Evolutionary conservation across 495 filamentous ascomycete species (phyloP).

Genomic region (Penicillium robsamsonii): DNA sequence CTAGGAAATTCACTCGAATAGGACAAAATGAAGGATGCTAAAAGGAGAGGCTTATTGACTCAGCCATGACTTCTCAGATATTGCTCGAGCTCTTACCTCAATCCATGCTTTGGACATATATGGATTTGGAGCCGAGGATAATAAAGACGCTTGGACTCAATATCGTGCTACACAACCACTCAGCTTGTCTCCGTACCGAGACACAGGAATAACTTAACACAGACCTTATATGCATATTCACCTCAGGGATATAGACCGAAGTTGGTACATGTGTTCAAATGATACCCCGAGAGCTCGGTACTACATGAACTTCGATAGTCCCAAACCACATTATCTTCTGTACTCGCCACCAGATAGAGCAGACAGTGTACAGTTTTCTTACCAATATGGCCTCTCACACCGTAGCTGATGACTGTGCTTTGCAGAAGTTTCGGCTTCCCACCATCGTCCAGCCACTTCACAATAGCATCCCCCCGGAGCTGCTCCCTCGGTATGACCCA

Average conservation of each 20-base stretch:
- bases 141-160: background rate
- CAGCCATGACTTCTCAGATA: background rate
- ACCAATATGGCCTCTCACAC: background rate
- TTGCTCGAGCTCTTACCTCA: background rate
- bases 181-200: background rate
- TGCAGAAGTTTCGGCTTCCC: constrained; percentile 27
- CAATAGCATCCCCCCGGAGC: constrained; percentile 36
- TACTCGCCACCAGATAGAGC: background rate
- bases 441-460: constrained; percentile 32
- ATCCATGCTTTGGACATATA: background rate
- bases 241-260: background rate
- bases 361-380: background rate
- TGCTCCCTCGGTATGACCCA: constrained; percentile 35
- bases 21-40: background rate
- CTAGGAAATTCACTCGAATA: background rate
- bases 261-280: background rate
- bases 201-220: background rate
- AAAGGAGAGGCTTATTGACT: background rate
- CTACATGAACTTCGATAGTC: background rate
- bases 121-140: background rate
- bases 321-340: background rate
- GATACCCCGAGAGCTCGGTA: background rate
- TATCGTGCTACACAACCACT: background rate
- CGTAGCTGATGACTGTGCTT: constrained; percentile 6
- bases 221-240: background rate